Evolutionary conservation across 2,329 filamentous ascomycete genomes (phyloP).

Genomic region (Phialophora expanda): DNA sequence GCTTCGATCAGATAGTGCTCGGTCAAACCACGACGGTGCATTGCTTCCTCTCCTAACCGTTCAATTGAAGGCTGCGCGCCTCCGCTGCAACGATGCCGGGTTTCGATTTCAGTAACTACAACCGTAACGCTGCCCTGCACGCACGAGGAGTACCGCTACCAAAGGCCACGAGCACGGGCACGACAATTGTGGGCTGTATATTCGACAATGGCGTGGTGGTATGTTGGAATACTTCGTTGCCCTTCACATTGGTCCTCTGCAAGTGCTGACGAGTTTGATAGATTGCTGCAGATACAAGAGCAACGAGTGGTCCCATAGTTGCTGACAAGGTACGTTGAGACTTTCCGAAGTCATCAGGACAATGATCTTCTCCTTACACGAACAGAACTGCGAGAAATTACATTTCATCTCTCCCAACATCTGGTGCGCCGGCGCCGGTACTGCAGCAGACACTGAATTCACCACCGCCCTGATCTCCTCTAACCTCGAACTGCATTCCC

Average conservation of each 20-base stretch:
- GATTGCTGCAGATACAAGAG: slow-evolving; percentile 98
- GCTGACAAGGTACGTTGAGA: slow-evolving; percentile 78
- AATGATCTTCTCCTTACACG: slow-evolving; percentile 10
- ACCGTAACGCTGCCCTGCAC: slow-evolving; percentile 95
- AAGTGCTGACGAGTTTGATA: slow-evolving; percentile 48
- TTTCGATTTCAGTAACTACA: slow-evolving; percentile 99
- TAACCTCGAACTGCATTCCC: slow-evolving; percentile 94
- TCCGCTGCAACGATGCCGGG: slow-evolving; percentile 71
- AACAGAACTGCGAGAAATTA: slow-evolving; percentile 95
- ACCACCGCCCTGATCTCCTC: slow-evolving; percentile 98
- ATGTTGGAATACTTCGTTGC: slow-evolving; percentile 48
- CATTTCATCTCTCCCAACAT: slow-evolving; percentile 99
- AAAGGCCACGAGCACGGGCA: slow-evolving; percentile 98
- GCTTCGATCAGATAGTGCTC: neutral
- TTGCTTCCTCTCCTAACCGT: neutral
- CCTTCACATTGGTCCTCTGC: slow-evolving; percentile 4
- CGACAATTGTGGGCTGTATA: slow-evolving; percentile 97
- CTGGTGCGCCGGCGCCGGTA: slow-evolving; percentile 98
- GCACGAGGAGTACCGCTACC: slow-evolving; percentile 91
- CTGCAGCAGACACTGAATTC: slow-evolving; percentile 97
- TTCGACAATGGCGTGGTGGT: slow-evolving; percentile 96
- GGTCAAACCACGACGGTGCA: neutral
- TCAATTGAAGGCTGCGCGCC: slow-evolving; percentile 23
- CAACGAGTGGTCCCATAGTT: slow-evolving; percentile 95
- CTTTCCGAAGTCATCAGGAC: neutral